Evolutionary conservation across 257 asterid species (phyloP).

Genomic region (Perilla frutescens): DNA sequence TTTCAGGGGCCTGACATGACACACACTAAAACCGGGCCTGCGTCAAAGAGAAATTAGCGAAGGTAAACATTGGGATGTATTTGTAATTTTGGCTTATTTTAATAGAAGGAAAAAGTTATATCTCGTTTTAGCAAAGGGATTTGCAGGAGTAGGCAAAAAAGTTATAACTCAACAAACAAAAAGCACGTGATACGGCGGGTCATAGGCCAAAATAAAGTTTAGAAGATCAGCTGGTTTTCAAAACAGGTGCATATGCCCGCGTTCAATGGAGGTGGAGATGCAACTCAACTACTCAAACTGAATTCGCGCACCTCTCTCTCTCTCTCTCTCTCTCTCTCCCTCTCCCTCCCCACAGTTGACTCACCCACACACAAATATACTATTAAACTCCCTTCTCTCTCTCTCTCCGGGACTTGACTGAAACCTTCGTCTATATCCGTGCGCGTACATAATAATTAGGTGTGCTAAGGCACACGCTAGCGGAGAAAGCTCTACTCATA

Average conservation of each 20-base stretch:
- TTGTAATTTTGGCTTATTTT: too few relatives aligned
- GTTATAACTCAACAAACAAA: not conserved
- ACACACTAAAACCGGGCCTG: too few relatives aligned
- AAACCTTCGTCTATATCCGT: slow-evolving; percentile 5
- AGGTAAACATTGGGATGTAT: too few relatives aligned
- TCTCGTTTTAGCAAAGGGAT: too few relatives aligned
- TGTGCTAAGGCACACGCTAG: not conserved
- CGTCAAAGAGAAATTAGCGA: too few relatives aligned
- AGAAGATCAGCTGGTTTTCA: not conserved
- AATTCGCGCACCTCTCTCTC: too few relatives aligned
- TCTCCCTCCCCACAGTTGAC: not conserved
- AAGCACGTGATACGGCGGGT: slow-evolving; percentile 6
- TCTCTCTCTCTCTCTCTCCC: too few relatives aligned
- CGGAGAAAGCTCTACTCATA: slow-evolving; percentile 41
- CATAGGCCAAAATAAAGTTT: not conserved
- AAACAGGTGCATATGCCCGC: slow-evolving; percentile 13
- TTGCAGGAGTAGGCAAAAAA: too few relatives aligned
- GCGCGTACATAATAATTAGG: slow-evolving; percentile 12
- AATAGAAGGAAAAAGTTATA: too few relatives aligned
- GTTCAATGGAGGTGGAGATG: not conserved
- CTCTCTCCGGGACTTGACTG: slow-evolving; percentile 9
- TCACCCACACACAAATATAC: not conserved
- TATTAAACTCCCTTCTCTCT: not conserved
- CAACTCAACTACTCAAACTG: too few relatives aligned
- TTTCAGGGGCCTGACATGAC: too few relatives aligned